Evolutionary conservation across 2,329 filamentous ascomycete species (phyloP).

Genomic region (Colletotrichum endophyticum): DNA sequence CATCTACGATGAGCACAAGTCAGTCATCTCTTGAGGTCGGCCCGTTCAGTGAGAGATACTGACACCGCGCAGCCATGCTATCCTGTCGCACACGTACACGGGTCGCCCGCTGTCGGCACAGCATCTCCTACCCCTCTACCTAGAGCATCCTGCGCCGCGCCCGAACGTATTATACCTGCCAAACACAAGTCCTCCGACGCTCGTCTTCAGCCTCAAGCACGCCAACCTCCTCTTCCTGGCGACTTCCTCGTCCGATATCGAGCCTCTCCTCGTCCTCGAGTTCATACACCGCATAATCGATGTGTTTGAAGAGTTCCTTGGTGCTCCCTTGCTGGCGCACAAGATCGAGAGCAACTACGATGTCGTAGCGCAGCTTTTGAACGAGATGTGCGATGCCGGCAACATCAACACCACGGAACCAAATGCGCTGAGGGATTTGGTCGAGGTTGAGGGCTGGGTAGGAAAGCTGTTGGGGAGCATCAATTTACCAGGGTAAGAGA

Average conservation of each 20-base stretch:
- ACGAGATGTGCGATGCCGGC: slow-evolving; percentile 96
- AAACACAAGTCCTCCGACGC: slow-evolving; percentile 81
- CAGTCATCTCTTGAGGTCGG: slow-evolving; percentile 31
- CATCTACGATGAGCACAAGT: slow-evolving; percentile 97
- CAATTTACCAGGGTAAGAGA: slow-evolving; percentile 73
- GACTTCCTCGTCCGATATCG: slow-evolving; percentile 83
- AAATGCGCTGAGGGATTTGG: slow-evolving; percentile 88
- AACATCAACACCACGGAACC: slow-evolving; percentile 89
- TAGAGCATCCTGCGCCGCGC: slow-evolving; percentile 79
- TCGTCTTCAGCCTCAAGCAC: slow-evolving; percentile 88
- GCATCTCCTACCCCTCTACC: slow-evolving; percentile 84
- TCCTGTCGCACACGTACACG: slow-evolving; percentile 89
- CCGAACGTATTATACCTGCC: slow-evolving; percentile 87
- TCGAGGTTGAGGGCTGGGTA: slow-evolving; percentile 90
- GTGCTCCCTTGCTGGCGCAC: slow-evolving; percentile 80
- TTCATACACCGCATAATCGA: slow-evolving; percentile 94
- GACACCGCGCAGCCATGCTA: slow-evolving; percentile 66
- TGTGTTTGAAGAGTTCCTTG: slow-evolving; percentile 91
- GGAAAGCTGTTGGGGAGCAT: slow-evolving; percentile 89
- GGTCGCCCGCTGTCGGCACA: slow-evolving; percentile 79
- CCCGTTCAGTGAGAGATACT: slow-evolving; percentile 22
- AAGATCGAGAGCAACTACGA: slow-evolving; percentile 93
- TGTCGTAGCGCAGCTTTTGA: slow-evolving; percentile 89
- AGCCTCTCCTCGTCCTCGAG: slow-evolving; percentile 88
- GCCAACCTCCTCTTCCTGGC: slow-evolving; percentile 86